Conservation (phyloP, 352 stramenopile genomes). For the Globisporangium iwayamae region DNA sequence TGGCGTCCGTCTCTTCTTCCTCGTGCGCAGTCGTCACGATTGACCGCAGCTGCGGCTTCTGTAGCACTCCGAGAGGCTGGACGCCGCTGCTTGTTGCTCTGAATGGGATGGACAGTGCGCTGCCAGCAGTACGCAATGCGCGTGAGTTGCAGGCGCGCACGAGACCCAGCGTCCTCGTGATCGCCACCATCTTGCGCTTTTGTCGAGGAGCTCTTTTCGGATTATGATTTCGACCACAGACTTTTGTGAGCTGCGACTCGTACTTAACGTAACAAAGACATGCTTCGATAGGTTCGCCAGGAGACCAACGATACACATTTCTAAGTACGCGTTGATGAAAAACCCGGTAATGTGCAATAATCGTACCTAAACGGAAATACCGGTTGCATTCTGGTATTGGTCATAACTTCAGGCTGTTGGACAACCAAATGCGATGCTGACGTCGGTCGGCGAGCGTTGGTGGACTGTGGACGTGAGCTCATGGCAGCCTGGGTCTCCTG, state of each 20-base stretch:
- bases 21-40: conserved; percentile 27
- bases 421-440: neutral
- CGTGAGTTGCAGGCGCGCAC: conserved; percentile 4
- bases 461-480: conserved; percentile 41
- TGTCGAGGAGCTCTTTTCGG: conserved; percentile 8
- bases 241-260: neutral
- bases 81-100: neutral
- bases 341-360: no score
- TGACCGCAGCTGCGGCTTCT: conserved; percentile 10
- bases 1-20: conserved; percentile 21
- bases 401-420: no score
- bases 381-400: no score
- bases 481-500: conserved; percentile 31
- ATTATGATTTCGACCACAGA: conserved; percentile 3
- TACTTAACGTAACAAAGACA: neutral
- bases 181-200: conserved; percentile 11
- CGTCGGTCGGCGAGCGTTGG: neutral
- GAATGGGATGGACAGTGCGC: no score
- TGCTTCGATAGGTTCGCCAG: neutral
- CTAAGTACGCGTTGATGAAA: neutral
- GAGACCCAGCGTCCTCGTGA: conserved; percentile 7
- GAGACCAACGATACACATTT: neutral
- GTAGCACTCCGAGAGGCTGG: neutral
- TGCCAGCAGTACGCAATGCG: neutral
- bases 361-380: no score